Evolutionary conservation across 805 yeast genomes (phyloP).

Genomic region (Candida montana): DNA sequence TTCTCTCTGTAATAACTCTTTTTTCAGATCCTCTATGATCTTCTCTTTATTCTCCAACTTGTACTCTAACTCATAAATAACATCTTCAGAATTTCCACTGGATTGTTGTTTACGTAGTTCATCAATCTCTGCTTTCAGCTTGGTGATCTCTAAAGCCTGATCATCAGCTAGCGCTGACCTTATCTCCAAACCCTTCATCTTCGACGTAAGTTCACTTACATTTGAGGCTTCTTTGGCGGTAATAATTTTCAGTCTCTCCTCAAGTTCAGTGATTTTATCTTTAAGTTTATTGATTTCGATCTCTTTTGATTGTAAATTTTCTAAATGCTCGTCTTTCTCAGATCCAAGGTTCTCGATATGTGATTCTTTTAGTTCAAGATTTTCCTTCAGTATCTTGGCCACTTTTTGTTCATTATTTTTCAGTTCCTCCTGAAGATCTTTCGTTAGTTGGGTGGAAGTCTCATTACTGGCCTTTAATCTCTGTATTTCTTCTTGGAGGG

Average conservation of each 20-base stretch:
- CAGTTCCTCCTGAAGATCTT: constrained; percentile 20
- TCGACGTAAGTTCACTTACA: constrained; percentile 4
- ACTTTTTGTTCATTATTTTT: constrained; percentile 12
- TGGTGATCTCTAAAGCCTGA: neutral
- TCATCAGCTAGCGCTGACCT: neutral
- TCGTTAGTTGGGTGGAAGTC: constrained; percentile 24
- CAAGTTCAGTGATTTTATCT: neutral
- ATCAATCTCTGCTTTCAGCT: neutral
- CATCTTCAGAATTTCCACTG: constrained; percentile 17
- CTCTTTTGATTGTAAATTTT: constrained; percentile 1
- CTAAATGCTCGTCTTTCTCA: neutral
- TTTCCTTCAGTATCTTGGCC: constrained; percentile 16
- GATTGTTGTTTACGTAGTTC: constrained; percentile 4
- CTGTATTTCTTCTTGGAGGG: neutral
- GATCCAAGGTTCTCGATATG: constrained; percentile 3
- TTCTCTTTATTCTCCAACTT: constrained; percentile 18
- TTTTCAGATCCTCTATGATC: constrained; percentile 15
- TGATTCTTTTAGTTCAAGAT: constrained; percentile 26
- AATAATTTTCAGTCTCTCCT: neutral
- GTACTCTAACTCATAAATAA: constrained; percentile 16
- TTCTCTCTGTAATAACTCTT: neutral
- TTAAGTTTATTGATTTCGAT: constrained; percentile 1
- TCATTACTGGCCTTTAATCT: constrained; percentile 26
- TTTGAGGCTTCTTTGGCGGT: too few relatives aligned
- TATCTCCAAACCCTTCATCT: constrained; percentile 5